These are phyloP conservation scores for Sclerotinia minor DNA, from an alignment of 2,329 filamentous ascomycete genomes.

Conservation along the genomic window DNA sequence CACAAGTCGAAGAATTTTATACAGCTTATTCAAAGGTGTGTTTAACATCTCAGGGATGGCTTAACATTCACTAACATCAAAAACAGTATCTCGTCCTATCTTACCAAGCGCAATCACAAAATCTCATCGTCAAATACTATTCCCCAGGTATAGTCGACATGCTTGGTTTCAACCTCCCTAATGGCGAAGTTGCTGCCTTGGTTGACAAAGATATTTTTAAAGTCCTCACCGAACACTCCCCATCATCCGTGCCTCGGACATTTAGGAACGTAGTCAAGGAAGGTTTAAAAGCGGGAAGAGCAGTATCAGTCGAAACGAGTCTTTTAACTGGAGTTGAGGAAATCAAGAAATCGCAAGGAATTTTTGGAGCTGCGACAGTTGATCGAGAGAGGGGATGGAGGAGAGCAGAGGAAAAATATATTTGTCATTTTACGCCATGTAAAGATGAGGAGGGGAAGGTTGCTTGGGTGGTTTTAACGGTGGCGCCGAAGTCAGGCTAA, in stretches of 20 bases:
- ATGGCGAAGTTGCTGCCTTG: slow-evolving; percentile 43
- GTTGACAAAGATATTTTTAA: slow-evolving; percentile 55
- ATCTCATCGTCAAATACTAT: slow-evolving; percentile 49
- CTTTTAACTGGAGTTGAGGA: slow-evolving; percentile 36
- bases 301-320: slow-evolving; percentile 39
- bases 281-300: slow-evolving; percentile 31
- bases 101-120: slow-evolving; percentile 36
- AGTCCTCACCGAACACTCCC: slow-evolving; percentile 50
- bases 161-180: slow-evolving; percentile 46
- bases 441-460: slow-evolving; percentile 44
- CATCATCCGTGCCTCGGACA: slow-evolving; percentile 45
- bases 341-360: slow-evolving; percentile 30
- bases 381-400: slow-evolving; percentile 21
- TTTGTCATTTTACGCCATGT: slow-evolving; percentile 47
- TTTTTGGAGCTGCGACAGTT: slow-evolving; percentile 24
- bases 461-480: slow-evolving; percentile 43
- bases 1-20: slow-evolving; percentile 47
- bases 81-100: slow-evolving; percentile 45
- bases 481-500: no score
- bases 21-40: slow-evolving; percentile 47
- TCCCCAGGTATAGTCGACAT: slow-evolving; percentile 51
- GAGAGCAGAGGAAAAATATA: slow-evolving; percentile 37
- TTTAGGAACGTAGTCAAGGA: slow-evolving; percentile 50
- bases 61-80: slow-evolving; percentile 19
- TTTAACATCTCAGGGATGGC: background rate